These are phyloP conservation scores for Cicer chorassanicum DNA, from an alignment of 306 rosid species.

Conservation along the genomic window DNA sequence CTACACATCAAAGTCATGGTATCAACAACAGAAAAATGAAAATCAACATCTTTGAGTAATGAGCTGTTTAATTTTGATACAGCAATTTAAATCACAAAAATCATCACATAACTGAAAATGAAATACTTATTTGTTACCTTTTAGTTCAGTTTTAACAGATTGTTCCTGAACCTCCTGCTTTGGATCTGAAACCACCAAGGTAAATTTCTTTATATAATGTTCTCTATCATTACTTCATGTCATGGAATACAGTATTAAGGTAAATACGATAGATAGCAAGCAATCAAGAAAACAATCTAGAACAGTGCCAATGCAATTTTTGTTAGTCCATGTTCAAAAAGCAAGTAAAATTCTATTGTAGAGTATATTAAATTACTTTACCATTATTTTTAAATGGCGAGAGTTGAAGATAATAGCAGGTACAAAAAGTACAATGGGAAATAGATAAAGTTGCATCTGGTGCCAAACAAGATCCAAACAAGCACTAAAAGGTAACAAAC, in stretches of 20 bases:
- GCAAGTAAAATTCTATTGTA: constrained; percentile 9
- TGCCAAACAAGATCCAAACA: constrained; percentile 14
- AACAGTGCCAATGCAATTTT: constrained; percentile 13
- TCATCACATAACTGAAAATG: constrained; percentile 12
- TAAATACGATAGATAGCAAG: constrained; percentile 22
- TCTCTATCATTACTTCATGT: constrained; percentile 30
- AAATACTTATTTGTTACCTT: constrained; percentile 53
- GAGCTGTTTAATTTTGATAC: constrained; percentile 23
- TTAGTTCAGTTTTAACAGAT: constrained; percentile 55
- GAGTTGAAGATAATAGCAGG: not conserved
- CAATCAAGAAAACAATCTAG: constrained; percentile 33
- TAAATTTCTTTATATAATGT: constrained; percentile 22
- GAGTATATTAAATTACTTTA: constrained; percentile 15
- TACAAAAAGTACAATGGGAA: not conserved
- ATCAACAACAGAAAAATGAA: constrained; percentile 41
- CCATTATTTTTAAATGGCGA: constrained; percentile 6
- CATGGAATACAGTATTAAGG: constrained; percentile 10
- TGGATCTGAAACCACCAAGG: constrained; percentile 56
- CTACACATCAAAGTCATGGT: constrained; percentile 49
- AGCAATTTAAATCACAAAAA: constrained; percentile 22
- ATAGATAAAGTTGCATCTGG: not conserved
- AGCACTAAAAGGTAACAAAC: not conserved
- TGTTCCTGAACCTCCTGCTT: constrained; percentile 49
- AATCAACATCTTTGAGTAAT: not conserved
- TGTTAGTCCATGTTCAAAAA: not conserved